These are phyloP conservation scores for Ailanthus altissimus DNA, from an alignment of 345 rosid genomes.

Conservation along the genomic window DNA sequence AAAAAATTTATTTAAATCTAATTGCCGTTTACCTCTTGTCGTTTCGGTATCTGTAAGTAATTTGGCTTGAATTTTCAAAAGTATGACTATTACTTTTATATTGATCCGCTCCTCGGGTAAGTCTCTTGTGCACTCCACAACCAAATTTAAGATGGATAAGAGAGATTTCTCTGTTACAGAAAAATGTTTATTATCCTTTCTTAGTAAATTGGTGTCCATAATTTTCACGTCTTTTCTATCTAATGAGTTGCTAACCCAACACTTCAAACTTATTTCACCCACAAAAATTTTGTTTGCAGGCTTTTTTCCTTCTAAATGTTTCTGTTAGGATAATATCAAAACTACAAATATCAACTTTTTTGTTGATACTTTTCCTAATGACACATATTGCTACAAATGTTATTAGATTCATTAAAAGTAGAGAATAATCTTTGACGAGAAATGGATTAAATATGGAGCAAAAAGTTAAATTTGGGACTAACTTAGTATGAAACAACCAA, in stretches of 20 bases:
- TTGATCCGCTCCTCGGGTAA: slow-evolving; percentile 5
- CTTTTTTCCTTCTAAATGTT: slow-evolving; percentile 23
- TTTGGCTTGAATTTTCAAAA: slow-evolving; percentile 4
- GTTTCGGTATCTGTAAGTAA: neutral
- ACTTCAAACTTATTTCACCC: slow-evolving; percentile 17
- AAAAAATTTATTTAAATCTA: neutral
- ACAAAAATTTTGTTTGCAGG: slow-evolving; percentile 17
- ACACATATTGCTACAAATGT: no score
- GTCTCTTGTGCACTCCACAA: slow-evolving; percentile 5
- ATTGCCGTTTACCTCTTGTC: neutral
- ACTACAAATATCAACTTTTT: slow-evolving; percentile 20
- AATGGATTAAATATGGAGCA: no score
- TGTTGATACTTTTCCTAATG: slow-evolving; percentile 7
- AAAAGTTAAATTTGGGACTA: no score
- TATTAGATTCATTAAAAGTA: no score
- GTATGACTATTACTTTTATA: neutral
- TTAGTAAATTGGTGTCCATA: neutral
- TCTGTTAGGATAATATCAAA: no score
- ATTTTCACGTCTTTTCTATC: neutral
- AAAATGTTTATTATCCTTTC: neutral
- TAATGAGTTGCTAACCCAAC: slow-evolving; percentile 9
- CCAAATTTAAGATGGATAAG: slow-evolving; percentile 10
- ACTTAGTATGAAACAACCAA: no score
- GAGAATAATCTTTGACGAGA: no score
- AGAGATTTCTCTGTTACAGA: slow-evolving; percentile 7